Evolutionary conservation across 1,284 basidiomycete species (phyloP).

Genomic region (Malassezia furfur): DNA sequence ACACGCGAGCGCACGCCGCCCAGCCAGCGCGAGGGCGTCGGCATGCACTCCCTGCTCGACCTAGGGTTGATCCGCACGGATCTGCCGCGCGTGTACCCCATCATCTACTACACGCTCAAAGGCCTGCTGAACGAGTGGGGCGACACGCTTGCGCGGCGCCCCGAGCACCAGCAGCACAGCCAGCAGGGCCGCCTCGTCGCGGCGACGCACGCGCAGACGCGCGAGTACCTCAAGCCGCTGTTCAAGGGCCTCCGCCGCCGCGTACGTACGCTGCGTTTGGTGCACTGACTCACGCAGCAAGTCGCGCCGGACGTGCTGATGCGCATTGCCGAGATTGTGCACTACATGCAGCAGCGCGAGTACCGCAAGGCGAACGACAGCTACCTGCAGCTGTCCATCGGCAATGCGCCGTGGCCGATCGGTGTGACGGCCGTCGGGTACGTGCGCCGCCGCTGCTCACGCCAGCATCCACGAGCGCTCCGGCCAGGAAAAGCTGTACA

Average conservation of each 20-base stretch:
- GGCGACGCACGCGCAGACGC: constrained; percentile 88
- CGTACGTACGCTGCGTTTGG: no score
- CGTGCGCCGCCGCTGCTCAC: background rate
- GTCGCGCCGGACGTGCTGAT: constrained; percentile 75
- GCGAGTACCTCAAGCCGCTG: constrained; percentile 89
- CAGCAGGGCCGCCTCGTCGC: constrained; percentile 86
- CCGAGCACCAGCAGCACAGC: constrained; percentile 66
- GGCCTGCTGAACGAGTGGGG: constrained; percentile 85
- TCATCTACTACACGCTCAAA: constrained; percentile 94
- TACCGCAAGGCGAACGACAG: constrained; percentile 94
- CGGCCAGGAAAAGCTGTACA: constrained; percentile 90
- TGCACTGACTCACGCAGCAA: constrained; percentile 53
- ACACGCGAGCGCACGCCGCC: background rate
- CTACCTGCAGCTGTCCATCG: constrained; percentile 89
- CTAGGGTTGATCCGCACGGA: constrained; percentile 75
- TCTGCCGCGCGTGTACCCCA: constrained; percentile 89
- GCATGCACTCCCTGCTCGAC: constrained; percentile 41
- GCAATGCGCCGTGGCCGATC: constrained; percentile 98
- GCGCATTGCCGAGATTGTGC: constrained; percentile 86
- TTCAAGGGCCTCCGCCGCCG: constrained; percentile 79
- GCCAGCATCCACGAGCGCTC: constrained; percentile 89
- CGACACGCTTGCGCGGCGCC: constrained; percentile 78
- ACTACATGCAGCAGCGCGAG: constrained; percentile 86
- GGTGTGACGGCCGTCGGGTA: constrained; percentile 98
- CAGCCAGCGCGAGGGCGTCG: constrained; percentile 30